Base-by-base conservation (phyloP, 1,284 basidiomycete genomes). In the Pseudozyma sp. region DNA sequence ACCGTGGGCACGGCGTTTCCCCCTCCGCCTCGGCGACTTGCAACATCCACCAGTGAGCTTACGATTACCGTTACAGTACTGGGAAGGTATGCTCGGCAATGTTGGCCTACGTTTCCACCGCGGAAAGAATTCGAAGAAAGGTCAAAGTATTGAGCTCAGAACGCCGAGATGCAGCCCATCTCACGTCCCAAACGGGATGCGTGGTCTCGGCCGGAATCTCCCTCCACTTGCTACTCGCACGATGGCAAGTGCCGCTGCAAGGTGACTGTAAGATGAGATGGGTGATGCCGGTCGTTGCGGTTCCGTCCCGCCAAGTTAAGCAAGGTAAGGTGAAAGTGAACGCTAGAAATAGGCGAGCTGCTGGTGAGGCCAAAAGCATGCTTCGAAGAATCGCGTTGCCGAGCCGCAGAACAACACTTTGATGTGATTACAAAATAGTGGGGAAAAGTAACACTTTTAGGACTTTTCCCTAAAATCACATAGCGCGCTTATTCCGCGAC, bases 1-100 rank as follows among this genome's bases (percentile, higher is more conserved):
- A 12, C 16, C 39, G 39, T 40, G 39, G 39, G 39, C 39, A 18
- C 43, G 18, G 43, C 43, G 10, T 11, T 25, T 7, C 12, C 9
- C 19, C 10, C 43, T 21, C 45, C 35, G 65, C 60, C 60, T 70
- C 67, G 67, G 67, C 14, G 52, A 60, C 25, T 67, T 60, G 14
- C 42, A 67, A 67, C 64, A 67, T 60, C 64, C 64, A 67, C 10
- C 52, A 42, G 16, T 9, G 34, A 48, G n/a, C 43, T 31, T 53
- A 13, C 25, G 45, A 31, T 31, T 19, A 21, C 34, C 43, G 36
- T 31, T 56, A 47, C 45, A 16, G 19, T 43, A 43, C 35, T 19
- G 13, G 42, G 39, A 48, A 39, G 40, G 16, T 14, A 38, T 1
- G 36, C 44, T 43, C 40, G 50, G 54, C 54, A 39, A 55, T 50